Evolutionary conservation across 2,329 filamentous ascomycete genomes (phyloP).

Genomic region (Periconia sp.): DNA sequence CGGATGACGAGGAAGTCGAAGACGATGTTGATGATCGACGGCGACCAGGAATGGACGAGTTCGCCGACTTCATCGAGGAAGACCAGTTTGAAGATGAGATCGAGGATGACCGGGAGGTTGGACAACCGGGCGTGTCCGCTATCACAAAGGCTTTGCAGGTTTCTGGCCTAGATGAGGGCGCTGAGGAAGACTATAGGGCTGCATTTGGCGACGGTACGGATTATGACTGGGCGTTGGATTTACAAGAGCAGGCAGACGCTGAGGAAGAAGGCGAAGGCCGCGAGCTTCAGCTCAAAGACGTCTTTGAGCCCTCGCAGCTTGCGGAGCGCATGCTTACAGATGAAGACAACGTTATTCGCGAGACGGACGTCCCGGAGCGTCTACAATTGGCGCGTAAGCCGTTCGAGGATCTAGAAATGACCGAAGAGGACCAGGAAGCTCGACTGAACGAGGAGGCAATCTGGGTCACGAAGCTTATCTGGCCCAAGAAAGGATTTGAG

Average conservation of each 20-base stretch:
- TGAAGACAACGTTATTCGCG: slow-evolving; percentile 89
- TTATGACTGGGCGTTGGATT: slow-evolving; percentile 90
- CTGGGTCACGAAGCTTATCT: slow-evolving; percentile 91
- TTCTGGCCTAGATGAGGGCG: slow-evolving; percentile 86
- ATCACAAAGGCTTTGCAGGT: slow-evolving; percentile 76
- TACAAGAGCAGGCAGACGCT: slow-evolving; percentile 84
- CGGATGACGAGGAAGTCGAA: slow-evolving; percentile 85
- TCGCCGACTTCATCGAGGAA: slow-evolving; percentile 89
- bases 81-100: slow-evolving; percentile 84
- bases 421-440: slow-evolving; percentile 71
- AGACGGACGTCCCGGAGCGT: slow-evolving; percentile 88
- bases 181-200: slow-evolving; percentile 92
- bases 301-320: slow-evolving; percentile 95
- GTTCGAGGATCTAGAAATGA: slow-evolving; percentile 81
- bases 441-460: slow-evolving; percentile 79
- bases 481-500: slow-evolving; percentile 81
- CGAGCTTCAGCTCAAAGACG: slow-evolving; percentile 91
- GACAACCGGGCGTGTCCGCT: slow-evolving; percentile 75
- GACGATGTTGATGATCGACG: slow-evolving; percentile 55
- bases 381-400: slow-evolving; percentile 90
- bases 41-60: slow-evolving; percentile 42
- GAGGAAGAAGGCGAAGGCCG: slow-evolving; percentile 80
- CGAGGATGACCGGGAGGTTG: slow-evolving; percentile 84
- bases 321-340: slow-evolving; percentile 95
- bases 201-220: slow-evolving; percentile 97